These are phyloP conservation scores for Hygrophorus russula DNA, from an alignment of 768 basidiomycete species.

Conservation along the genomic window DNA sequence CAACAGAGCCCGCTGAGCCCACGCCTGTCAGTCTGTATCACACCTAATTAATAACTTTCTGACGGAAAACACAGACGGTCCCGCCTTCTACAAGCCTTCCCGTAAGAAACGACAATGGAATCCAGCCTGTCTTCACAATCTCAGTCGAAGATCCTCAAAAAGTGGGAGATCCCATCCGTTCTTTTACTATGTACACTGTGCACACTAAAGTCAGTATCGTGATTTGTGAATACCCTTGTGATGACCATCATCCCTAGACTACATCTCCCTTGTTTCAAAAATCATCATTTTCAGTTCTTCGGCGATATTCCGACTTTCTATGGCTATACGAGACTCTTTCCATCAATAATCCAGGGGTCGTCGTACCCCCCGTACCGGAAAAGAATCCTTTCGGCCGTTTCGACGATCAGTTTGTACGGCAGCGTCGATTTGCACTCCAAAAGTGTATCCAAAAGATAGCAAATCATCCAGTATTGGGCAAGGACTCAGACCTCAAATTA, in stretches of 20 bases:
- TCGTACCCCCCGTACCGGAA: constrained; percentile 94
- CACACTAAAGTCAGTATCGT: constrained; percentile 58
- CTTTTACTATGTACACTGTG: constrained; percentile 95
- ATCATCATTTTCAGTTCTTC: constrained; percentile 81
- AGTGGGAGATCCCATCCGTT: constrained; percentile 90
- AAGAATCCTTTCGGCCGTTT: constrained; percentile 93
- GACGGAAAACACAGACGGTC: not conserved
- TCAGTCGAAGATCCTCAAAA: constrained; percentile 96
- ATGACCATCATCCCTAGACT: constrained; percentile 35
- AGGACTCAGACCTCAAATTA: constrained; percentile 78
- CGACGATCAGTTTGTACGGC: constrained; percentile 83
- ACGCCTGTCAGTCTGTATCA: constrained; percentile 16
- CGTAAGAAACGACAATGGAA: constrained; percentile 28
- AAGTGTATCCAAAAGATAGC: constrained; percentile 90
- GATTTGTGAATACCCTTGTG: not conserved
- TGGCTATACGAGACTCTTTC: constrained; percentile 91
- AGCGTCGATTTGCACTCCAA: constrained; percentile 74
- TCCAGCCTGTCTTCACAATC: constrained; percentile 71
- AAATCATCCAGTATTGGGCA: constrained; percentile 81
- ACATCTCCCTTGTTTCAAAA: constrained; percentile 78
- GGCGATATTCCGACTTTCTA: constrained; percentile 96
- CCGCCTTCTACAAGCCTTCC: constrained; percentile 5
- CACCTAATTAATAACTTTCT: not conserved
- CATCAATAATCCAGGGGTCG: constrained; percentile 89
- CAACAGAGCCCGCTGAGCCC: constrained; percentile 17